Percentiles rank a stretch among this genome's conserved stretches.
phyloP scores from a whole-genome alignment of 2,329 filamentous ascomycete species.

The Ceratocystis albifundus region DNA sequence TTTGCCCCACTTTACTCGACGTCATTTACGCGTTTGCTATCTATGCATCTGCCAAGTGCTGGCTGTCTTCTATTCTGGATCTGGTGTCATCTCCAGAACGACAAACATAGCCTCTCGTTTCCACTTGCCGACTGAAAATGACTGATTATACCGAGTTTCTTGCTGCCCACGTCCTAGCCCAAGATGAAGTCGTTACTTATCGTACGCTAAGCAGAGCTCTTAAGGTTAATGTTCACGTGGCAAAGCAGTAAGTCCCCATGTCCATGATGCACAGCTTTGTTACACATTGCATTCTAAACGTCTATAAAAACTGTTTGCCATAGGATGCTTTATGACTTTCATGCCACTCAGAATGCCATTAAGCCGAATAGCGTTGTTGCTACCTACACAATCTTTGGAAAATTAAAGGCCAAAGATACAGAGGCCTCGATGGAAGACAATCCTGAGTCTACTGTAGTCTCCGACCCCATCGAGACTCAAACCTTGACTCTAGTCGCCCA shows the following conservation, averaged over 20 bases:
- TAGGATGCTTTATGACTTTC: conserved; percentile 81
- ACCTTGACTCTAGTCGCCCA: conserved; percentile 59
- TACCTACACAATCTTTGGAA: conserved; percentile 79
- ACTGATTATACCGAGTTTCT: conserved; percentile 60
- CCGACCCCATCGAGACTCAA: conserved; percentile 42
- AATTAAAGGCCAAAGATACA: conserved; percentile 44
- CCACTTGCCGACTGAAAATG: conserved; percentile 31
- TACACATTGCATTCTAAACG: not conserved
- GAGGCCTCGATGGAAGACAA: conserved; percentile 52
- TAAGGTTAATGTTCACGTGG: conserved; percentile 71
- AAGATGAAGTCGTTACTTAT: conserved; percentile 73
- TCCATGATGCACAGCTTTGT: not conserved
- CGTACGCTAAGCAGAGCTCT: conserved; percentile 70
- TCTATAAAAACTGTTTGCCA: not conserved
- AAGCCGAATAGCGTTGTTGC: conserved; percentile 68
- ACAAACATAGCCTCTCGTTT: not conserved
- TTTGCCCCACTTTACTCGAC: not conserved
- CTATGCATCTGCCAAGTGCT: no score
- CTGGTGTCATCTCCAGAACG: not conserved
- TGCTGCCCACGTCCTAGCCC: conserved; percentile 62
- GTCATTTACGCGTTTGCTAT: no score
- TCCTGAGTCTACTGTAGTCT: conserved; percentile 31
- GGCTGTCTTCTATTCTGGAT: not conserved
- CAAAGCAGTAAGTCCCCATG: conserved; percentile 60
- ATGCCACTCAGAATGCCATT: conserved; percentile 63